phyloP scores from a whole-genome alignment of 148 eudicot genomes.

The Polygonum maritimum region DNA sequence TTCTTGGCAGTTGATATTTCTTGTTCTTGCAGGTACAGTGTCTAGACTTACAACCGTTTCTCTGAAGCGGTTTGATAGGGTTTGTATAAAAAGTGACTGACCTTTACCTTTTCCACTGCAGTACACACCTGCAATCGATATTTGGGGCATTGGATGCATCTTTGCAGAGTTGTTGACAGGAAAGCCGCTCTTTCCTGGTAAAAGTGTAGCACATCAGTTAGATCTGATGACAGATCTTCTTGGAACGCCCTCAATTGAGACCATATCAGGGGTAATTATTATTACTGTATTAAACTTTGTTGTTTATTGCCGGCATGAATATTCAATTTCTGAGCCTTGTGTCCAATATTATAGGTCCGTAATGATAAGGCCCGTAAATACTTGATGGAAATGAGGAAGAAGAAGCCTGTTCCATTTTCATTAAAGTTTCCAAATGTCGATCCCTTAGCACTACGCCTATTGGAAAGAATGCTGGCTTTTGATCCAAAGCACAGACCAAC shows the following conservation, averaged over 20 bases:
- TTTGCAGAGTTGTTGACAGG: slow-evolving; percentile 61
- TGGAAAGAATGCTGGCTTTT: slow-evolving; percentile 55
- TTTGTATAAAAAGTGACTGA: slow-evolving; percentile 2
- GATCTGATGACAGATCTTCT: slow-evolving; percentile 58
- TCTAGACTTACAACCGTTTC: slow-evolving; percentile 19
- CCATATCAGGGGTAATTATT: slow-evolving; percentile 39
- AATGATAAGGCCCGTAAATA: slow-evolving; percentile 64
- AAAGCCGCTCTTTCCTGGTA: slow-evolving; percentile 58
- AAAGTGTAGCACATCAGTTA: slow-evolving; percentile 58
- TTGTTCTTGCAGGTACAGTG: slow-evolving; percentile 34
- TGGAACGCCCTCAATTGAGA: slow-evolving; percentile 54
- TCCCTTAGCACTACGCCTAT: slow-evolving; percentile 46
- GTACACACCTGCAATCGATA: slow-evolving; percentile 62
- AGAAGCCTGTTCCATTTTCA: slow-evolving; percentile 41
- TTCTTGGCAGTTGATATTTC: slow-evolving; percentile 42
- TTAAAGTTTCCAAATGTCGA: slow-evolving; percentile 53
- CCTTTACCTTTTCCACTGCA: slow-evolving; percentile 13
- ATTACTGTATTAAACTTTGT: neutral
- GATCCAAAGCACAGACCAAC: slow-evolving; percentile 67
- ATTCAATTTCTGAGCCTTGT: neutral
- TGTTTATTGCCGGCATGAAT: neutral
- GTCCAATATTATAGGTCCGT: slow-evolving; percentile 38
- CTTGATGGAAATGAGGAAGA: slow-evolving; percentile 54
- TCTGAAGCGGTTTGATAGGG: slow-evolving; percentile 9
- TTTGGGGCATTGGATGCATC: slow-evolving; percentile 67